Evolutionary conservation across 2,329 filamentous ascomycete species (phyloP).

Genomic region (Elsinoe fawcettii): DNA sequence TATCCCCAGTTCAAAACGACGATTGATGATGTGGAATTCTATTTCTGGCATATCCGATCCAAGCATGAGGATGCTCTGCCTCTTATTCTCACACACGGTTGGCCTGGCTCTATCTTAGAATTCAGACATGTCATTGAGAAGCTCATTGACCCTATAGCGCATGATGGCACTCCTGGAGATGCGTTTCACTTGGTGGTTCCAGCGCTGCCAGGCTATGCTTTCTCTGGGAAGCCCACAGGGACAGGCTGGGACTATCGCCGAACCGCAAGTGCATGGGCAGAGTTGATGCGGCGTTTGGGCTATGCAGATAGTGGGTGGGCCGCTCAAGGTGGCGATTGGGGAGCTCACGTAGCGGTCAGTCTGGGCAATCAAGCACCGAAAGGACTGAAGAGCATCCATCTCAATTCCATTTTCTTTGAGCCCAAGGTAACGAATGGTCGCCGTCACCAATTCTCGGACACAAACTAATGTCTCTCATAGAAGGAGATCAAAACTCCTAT

Average conservation of each 20-base stretch:
- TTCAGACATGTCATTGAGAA: conserved; percentile 16
- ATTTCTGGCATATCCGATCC: conserved; percentile 20
- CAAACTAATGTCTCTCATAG: background rate
- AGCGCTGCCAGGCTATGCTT: conserved; percentile 15
- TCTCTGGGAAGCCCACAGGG: conserved; percentile 11
- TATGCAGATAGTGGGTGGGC: conserved; percentile 17
- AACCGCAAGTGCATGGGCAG: conserved; percentile 3
- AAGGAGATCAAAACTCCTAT: conserved; percentile 18
- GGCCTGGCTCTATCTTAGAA: conserved; percentile 23
- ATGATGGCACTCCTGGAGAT: conserved; percentile 11
- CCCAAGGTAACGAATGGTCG: background rate
- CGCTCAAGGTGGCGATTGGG: conserved; percentile 18
- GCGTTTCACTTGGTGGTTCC: conserved; percentile 15
- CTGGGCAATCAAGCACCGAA: conserved; percentile 15
- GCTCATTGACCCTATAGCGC: conserved; percentile 15
- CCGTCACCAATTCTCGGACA: background rate
- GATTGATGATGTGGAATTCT: conserved; percentile 16
- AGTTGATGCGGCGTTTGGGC: conserved; percentile 17
- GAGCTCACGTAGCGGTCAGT: conserved; percentile 12
- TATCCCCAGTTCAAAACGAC: conserved; percentile 18
- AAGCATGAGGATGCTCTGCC: conserved; percentile 17
- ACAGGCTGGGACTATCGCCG: conserved; percentile 10
- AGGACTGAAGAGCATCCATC: conserved; percentile 15
- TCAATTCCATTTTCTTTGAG: conserved; percentile 13
- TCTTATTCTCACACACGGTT: conserved; percentile 19